Conservation (phyloP, 768 basidiomycete species). For the Pilatotrama ljubarskyi region DNA sequence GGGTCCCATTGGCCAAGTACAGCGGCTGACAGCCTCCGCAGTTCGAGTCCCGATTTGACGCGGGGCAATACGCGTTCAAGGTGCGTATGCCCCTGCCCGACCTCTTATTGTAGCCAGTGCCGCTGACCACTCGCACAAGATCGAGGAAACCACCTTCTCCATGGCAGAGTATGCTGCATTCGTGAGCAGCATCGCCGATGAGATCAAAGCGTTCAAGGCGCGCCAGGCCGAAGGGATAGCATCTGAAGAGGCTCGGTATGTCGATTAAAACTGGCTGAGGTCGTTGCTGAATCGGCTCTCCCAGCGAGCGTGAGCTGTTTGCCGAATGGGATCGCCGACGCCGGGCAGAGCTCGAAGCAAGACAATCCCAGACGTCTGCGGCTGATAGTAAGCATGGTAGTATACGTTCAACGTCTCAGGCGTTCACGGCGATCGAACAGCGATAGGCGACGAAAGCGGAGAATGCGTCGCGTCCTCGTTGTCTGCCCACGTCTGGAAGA, state of each 20-base stretch:
- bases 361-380: neutral
- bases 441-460: neutral
- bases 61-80: constrained; percentile 54
- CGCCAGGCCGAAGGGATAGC: constrained; percentile 39
- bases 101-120: neutral
- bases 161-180: constrained; percentile 51
- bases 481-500: constrained; percentile 52
- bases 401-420: neutral
- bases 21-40: constrained; percentile 22
- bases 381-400: neutral
- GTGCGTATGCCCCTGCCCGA: constrained; percentile 26
- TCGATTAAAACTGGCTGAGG: too few species aligned
- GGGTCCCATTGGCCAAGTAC: neutral
- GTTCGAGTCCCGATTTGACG: constrained; percentile 53
- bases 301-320: constrained; percentile 16
- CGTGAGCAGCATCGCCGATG: constrained; percentile 40
- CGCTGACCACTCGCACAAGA: constrained; percentile 30
- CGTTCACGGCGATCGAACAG: neutral
- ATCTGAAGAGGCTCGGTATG: constrained; percentile 43
- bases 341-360: constrained; percentile 7
- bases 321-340: constrained; percentile 14
- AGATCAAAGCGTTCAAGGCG: constrained; percentile 44
- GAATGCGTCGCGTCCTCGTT: constrained; percentile 33
- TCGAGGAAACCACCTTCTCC: constrained; percentile 53
- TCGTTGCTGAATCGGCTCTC: neutral